These are phyloP conservation scores for Penicillium sp. DNA, from an alignment of 2,329 filamentous ascomycete species.

Conservation along the genomic window DNA sequence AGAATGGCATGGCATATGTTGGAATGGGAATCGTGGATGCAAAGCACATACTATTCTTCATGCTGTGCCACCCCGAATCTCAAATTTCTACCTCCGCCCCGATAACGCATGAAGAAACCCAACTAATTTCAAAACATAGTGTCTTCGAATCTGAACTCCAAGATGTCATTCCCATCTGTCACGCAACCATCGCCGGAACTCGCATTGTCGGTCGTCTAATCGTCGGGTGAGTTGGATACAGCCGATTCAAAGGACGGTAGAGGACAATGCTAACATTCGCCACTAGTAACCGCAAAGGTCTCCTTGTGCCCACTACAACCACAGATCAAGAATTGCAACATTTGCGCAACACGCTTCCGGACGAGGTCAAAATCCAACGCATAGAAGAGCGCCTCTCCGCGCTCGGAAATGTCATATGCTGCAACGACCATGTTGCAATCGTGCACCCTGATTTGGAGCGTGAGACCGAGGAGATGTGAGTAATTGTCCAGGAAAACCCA, in stretches of 20 bases:
- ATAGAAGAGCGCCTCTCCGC: slow-evolving; percentile 97
- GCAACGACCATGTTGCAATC: slow-evolving; percentile 94
- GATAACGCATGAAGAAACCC: not conserved
- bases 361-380: slow-evolving; percentile 87
- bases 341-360: slow-evolving; percentile 88
- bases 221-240: slow-evolving; percentile 60
- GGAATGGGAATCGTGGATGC: not conserved
- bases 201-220: slow-evolving; percentile 94
- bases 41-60: not conserved
- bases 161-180: slow-evolving; percentile 94
- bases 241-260: not conserved
- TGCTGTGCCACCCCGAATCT: not conserved
- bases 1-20: not conserved
- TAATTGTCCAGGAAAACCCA: not conserved
- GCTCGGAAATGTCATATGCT: slow-evolving; percentile 93
- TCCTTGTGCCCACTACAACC: slow-evolving; percentile 91
- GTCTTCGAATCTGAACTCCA: slow-evolving; percentile 97
- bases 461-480: slow-evolving; percentile 88
- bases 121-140: slow-evolving; percentile 46
- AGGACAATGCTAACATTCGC: slow-evolving; percentile 1
- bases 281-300: slow-evolving; percentile 83
- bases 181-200: slow-evolving; percentile 93
- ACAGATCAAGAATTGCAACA: slow-evolving; percentile 98
- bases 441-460: slow-evolving; percentile 95
- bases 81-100: not conserved